Evolutionary conservation across 176 grass and related monocot genomes (phyloP), one percentile per base, ranked within the genome.

Genomic region (Bothriochloa decipiens): DNA sequence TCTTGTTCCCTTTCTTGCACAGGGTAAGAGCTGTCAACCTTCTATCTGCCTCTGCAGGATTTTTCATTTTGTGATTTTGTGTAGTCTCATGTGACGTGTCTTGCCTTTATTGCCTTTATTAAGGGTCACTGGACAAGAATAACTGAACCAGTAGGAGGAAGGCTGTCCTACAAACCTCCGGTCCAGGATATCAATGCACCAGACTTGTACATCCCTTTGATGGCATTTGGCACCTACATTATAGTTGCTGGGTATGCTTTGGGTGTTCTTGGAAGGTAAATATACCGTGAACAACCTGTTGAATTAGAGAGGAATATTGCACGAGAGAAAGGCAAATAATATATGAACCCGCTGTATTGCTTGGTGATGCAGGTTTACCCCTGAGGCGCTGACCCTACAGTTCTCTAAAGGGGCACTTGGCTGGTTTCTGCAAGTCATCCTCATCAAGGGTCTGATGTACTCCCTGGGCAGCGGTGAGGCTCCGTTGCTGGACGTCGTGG

Each of bases 51-150:
- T 22, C 53, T 23, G 81, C 16, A 6, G 0, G 16, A 8, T 42
- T 65, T 63, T 39, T 8, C 22, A 11, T 87, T n/a, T 57, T 25
- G 14, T 35, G 8, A 80, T 68, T 43, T 33, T 70, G 12, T 64
- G 63, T 64, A 68, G 40, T 35, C 20, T 62, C 62, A 25, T 82
- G 22, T 28, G 33, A 29, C 40, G 1, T 42, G 8, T 71, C 17
- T 41, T 50, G 20, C 32, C 35, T 32, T 81, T 65, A 22, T 86
- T 93, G 17, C 46, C 10, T 76, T 82, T 40, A 52, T 91, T 20
- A 72, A 97, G 92, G 94, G 92, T 36, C 90, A 97, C 70, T 97
- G 95, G 95, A 97, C 90, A 77, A 97, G 90, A 37, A 85, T 97
- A 85, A 92, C 90, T 64, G 92, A 94, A 85, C 90, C 92, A 23